Conservation (phyloP, 164 flowering plant species). For the Vitis cinerea region DNA sequence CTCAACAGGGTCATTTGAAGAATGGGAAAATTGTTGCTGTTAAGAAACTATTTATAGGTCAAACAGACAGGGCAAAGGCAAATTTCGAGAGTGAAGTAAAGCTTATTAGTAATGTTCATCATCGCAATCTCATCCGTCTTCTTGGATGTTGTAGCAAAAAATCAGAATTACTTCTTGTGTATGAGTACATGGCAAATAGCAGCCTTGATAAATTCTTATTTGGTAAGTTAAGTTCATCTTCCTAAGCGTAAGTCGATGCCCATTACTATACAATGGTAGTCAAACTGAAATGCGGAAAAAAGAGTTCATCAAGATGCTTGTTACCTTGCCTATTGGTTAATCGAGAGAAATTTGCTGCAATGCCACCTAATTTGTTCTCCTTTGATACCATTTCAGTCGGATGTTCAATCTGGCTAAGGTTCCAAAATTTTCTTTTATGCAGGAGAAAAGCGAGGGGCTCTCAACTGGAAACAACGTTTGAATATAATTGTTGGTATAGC, state of each 20-base stretch:
- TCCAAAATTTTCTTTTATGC: background rate
- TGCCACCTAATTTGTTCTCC: too few relatives aligned
- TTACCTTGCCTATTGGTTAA: too few relatives aligned
- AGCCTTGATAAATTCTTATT: conserved; percentile 57
- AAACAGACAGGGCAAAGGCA: conserved; percentile 29
- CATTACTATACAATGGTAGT: too few relatives aligned
- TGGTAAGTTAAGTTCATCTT: conserved; percentile 30
- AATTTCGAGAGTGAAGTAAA: conserved; percentile 49
- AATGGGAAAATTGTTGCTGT: conserved; percentile 59
- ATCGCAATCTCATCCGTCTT: conserved; percentile 57
- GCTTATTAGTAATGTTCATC: conserved; percentile 61
- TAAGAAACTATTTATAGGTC: conserved; percentile 41
- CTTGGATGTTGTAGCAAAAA: conserved; percentile 62
- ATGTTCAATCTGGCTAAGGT: too few relatives aligned
- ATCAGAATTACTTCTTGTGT: conserved; percentile 45
- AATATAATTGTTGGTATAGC: conserved; percentile 58
- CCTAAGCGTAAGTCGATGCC: background rate
- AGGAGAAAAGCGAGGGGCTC: conserved; percentile 46
- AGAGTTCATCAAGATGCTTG: too few relatives aligned
- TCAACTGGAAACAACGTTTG: conserved; percentile 53
- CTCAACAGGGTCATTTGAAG: conserved; percentile 39
- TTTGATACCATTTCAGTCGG: too few relatives aligned
- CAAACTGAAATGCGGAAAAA: too few relatives aligned
- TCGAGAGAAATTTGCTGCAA: too few relatives aligned
- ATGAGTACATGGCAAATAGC: conserved; percentile 57